Evolutionary conservation across 345 rosid genomes (phyloP), one percentile per base, ranked within the genome.

Genomic region (Mangifera indica): DNA sequence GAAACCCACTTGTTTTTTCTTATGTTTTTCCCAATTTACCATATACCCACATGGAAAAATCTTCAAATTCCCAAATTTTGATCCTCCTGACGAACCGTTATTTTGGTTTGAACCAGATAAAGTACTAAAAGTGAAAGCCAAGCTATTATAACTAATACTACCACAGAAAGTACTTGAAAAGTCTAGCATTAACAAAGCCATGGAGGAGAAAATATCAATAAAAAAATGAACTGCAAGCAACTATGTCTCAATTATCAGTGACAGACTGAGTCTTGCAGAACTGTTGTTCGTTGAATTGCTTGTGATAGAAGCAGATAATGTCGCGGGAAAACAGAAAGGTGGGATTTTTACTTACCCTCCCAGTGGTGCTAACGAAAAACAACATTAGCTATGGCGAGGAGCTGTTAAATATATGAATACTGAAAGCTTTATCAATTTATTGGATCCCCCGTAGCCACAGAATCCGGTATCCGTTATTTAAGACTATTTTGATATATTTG

Each of bases 161-260:
- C 76, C 70, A 68, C 84, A 78, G 57, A 86, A 85, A 7, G 76
- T 14, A 73, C 73, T 86, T 21, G 88, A 75, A 11, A 83, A 81
- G 74, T 82, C 83, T 53, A 84, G 78, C 54, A 85, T 42, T 18
- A 87, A 77, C 32, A 76, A 75, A 80, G 86, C 88, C 86, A 82
- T 86, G 55, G 2, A 74, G 37, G 44, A 42, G 25, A 10, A 57
- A 25, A 56, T 65, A 66, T 71, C 46, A 69, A 58, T 45, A 53
- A 60, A 53, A 45, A 15, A 63, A 51, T 54, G 18, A 69, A 34
- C 71, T 14, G 20, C 17, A 67, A 71, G 49, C 20, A 40, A 13
- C 5, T 6, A 63, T 14, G 25, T 22, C 18, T 52, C 63, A 75
- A 62, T 52, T 67, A 67, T 17, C 18, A 21, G 44, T 57, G 14